A percentile compares a stretch with the other conserved stretches of the same genome.
Conservation (phyloP, 2,329 filamentous ascomycete genomes). For the Trematosphaeria pertusa region DNA sequence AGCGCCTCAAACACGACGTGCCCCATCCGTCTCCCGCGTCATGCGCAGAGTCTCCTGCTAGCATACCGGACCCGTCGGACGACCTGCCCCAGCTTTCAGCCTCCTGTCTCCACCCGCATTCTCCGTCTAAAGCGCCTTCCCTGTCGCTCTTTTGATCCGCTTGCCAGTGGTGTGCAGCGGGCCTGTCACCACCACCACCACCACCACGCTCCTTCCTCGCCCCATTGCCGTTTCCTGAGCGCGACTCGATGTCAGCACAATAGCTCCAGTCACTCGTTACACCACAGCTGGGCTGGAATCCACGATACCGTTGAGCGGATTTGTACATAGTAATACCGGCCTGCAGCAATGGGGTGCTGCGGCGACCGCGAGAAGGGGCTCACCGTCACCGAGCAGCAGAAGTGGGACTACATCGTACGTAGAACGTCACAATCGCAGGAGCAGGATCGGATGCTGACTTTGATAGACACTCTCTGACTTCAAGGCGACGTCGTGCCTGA, state of each 20-base stretch:
- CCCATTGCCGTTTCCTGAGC: conserved; percentile 11
- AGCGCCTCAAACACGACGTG: conserved; percentile 39
- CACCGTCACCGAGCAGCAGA: conserved; percentile 54
- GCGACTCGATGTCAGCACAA: conserved; percentile 34
- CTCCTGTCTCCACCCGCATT: conserved; percentile 23
- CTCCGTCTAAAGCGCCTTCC: conserved; percentile 27
- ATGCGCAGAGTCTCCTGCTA: conserved; percentile 38
- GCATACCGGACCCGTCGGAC: conserved; percentile 17
- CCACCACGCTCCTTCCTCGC: conserved; percentile 12
- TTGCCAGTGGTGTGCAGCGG: conserved; percentile 47
- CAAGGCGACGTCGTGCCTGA: conserved; percentile 78
- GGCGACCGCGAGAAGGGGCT: conserved; percentile 47
- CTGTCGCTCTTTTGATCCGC: conserved; percentile 37
- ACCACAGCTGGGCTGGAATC: conserved; percentile 46
- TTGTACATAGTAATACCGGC: conserved; percentile 34
- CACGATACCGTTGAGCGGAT: conserved; percentile 44
- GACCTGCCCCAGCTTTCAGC: conserved; percentile 17
- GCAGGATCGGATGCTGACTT: conserved; percentile 25
- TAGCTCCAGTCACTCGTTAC: conserved; percentile 38
- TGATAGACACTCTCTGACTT: conserved; percentile 70
- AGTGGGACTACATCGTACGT: conserved; percentile 92
- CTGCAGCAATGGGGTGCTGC: conserved; percentile 43
- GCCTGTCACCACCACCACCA: conserved; percentile 44
- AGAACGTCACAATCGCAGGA: background rate
- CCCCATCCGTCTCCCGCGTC: conserved; percentile 32